Evolutionary conservation across 805 yeast genomes (phyloP).

Genomic region (Dipodascopsis uninucleata): DNA sequence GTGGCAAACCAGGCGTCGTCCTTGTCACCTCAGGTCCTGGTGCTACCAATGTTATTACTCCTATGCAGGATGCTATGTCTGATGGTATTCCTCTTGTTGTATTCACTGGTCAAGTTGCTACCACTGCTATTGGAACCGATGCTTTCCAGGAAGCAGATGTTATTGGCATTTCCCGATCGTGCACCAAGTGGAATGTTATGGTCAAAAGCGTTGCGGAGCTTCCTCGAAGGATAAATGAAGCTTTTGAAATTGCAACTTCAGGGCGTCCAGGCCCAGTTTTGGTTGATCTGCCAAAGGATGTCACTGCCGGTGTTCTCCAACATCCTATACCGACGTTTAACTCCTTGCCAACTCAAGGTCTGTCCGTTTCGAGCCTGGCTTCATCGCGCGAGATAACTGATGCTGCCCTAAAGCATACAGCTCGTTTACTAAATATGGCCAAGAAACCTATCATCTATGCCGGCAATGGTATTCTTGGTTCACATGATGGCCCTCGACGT

Average conservation of each 20-base stretch:
- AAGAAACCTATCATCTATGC: slow-evolving; percentile 85
- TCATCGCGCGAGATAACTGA: slow-evolving; percentile 67
- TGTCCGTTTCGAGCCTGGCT: slow-evolving; percentile 65
- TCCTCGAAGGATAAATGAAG: slow-evolving; percentile 94
- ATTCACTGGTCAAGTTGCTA: slow-evolving; percentile 95
- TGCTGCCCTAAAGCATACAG: slow-evolving; percentile 72
- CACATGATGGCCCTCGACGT: slow-evolving; percentile 72
- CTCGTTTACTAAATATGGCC: slow-evolving; percentile 72
- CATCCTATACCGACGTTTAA: slow-evolving; percentile 82
- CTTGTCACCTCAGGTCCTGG: slow-evolving; percentile 99
- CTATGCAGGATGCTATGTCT: slow-evolving; percentile 94
- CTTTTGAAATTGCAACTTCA: slow-evolving; percentile 90
- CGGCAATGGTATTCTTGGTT: slow-evolving; percentile 84
- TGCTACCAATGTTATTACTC: slow-evolving; percentile 97
- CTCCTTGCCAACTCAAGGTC: slow-evolving; percentile 39
- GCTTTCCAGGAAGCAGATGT: slow-evolving; percentile 99
- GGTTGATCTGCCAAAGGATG: slow-evolving; percentile 97
- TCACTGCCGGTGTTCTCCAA: slow-evolving; percentile 85
- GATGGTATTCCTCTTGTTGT: slow-evolving; percentile 98
- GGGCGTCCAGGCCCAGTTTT: slow-evolving; percentile 99
- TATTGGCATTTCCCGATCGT: slow-evolving; percentile 91
- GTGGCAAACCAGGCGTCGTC: slow-evolving; percentile 96
- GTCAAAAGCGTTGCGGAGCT: slow-evolving; percentile 90
- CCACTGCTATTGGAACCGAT: slow-evolving; percentile 94
- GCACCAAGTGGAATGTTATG: slow-evolving; percentile 99